Conservation (phyloP, 2,329 filamentous ascomycete genomes). For the Xylariales sp. region DNA sequence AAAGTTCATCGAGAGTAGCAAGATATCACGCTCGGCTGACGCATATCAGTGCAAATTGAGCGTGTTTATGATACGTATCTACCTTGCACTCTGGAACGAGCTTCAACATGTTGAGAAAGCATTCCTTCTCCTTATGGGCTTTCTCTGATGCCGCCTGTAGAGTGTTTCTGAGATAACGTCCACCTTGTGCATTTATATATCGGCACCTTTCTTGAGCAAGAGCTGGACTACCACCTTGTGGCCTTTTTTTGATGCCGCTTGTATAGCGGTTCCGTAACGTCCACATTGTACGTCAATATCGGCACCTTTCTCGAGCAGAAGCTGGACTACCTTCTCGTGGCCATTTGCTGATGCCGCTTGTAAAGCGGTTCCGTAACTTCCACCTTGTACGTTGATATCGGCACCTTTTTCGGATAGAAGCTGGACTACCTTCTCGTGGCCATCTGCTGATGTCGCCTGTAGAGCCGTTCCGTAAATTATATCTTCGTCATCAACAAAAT, state of each 20-base stretch:
- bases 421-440: slow-evolving; percentile 6
- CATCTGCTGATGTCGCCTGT: slow-evolving; percentile 10
- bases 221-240: slow-evolving; percentile 12
- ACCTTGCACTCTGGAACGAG: no score
- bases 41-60: no score
- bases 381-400: no score
- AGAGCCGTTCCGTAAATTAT: slow-evolving; percentile 15
- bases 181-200: slow-evolving; percentile 4
- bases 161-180: no score
- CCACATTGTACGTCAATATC: slow-evolving; percentile 10
- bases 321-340: slow-evolving; percentile 11
- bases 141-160: slow-evolving; percentile 9
- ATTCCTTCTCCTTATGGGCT: slow-evolving; percentile 8
- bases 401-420: slow-evolving; percentile 13
- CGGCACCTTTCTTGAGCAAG: background rate
- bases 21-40: no score
- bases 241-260: slow-evolving; percentile 11
- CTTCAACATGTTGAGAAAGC: no score
- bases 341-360: slow-evolving; percentile 9
- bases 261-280: slow-evolving; percentile 12
- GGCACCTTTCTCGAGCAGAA: slow-evolving; percentile 21
- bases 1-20: no score
- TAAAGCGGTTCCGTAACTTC: slow-evolving; percentile 7
- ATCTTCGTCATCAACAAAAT: slow-evolving; percentile 8
- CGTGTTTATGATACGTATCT: no score